Conservation (phyloP, 1,284 basidiomycete genomes). For the Ustilago curta region DNA sequence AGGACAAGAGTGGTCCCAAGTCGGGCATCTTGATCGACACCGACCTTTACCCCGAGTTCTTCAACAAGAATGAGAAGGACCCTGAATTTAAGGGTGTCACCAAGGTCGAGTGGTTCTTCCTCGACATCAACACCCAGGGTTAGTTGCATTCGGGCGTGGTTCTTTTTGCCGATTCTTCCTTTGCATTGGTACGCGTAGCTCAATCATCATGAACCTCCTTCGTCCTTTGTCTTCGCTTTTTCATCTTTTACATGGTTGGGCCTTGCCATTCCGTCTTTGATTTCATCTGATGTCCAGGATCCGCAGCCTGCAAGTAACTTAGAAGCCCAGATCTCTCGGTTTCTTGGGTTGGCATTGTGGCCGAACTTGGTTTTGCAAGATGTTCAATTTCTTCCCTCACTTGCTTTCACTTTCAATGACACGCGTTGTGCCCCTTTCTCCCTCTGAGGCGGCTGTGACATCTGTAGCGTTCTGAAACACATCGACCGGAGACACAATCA, state of each 20-base stretch:
- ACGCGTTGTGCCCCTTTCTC: neutral
- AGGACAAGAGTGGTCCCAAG: conserved; percentile 10
- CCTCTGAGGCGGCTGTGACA: neutral
- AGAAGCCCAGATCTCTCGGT: too few species aligned
- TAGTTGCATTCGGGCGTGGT: conserved; percentile 10
- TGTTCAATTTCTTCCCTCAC: neutral
- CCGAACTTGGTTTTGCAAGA: too few species aligned
- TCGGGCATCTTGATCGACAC: conserved; percentile 32
- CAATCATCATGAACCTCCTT: neutral
- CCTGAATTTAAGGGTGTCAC: neutral
- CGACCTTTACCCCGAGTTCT: conserved; percentile 31
- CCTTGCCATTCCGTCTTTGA: neutral
- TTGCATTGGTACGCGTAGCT: conserved; percentile 14
- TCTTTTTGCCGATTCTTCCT: neutral
- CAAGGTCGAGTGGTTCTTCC: conserved; percentile 46
- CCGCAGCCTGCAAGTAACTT: too few species aligned
- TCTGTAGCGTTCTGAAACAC: too few species aligned
- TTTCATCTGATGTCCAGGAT: neutral
- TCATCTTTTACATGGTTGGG: neutral
- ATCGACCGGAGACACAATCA: too few species aligned
- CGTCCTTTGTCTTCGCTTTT: neutral
- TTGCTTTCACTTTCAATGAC: neutral
- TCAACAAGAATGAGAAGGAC: conserved; percentile 21
- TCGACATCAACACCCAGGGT: conserved; percentile 42
- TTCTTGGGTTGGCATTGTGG: too few species aligned